Evolutionary conservation across 345 rosid species (phyloP), one percentile per base, ranked within the genome.

Genomic region (Eucalyptus grandis): DNA sequence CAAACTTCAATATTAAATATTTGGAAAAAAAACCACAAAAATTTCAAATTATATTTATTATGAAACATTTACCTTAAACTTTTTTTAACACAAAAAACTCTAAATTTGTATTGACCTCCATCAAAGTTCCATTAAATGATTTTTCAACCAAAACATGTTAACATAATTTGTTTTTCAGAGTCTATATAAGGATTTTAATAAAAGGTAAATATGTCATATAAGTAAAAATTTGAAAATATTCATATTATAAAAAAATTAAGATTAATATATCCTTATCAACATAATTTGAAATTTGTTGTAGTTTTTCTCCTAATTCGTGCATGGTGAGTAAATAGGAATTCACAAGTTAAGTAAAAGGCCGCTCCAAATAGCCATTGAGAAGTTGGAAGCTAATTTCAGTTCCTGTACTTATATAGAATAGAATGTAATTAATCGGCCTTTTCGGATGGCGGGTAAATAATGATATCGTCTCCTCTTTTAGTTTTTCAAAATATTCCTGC

Each of bases 41-140:
- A 13, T 6, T 27, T 7, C 4, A 62, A 62, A 27, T 62, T 12
- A 30, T 13, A 12, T 2, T 3, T 3, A 62, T 27, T 62, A 12
- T 30, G 34, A 62, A 3, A 27, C 1, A 0, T 62, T 62, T 62
- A 30, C 1, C 0, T 30, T 24, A 11, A 56, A 4, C 0, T 24
- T 56, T 56, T 53, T 53, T 14, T 50, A 4, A 53, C 1, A 53
- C 3, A 19, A 19, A 19, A 53, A 53, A 4, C 0, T 53, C 2
- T 8, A 21, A 19, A 53, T 2, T 53, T 53, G 3, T 21, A 19
- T 53, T 19, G 0, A 53, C 24, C 5, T 19, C 5, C 2, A 53
- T 19, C 2, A 53, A 53, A 53, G 2, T 53, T 53, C 2, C 1
- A 53, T 19, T 53, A 53, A 1, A 53, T 53, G 11, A 8, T 53